Conservation (phyloP, 495 filamentous ascomycete species). For the Lasiosphaeriaceae sp. region DNA sequence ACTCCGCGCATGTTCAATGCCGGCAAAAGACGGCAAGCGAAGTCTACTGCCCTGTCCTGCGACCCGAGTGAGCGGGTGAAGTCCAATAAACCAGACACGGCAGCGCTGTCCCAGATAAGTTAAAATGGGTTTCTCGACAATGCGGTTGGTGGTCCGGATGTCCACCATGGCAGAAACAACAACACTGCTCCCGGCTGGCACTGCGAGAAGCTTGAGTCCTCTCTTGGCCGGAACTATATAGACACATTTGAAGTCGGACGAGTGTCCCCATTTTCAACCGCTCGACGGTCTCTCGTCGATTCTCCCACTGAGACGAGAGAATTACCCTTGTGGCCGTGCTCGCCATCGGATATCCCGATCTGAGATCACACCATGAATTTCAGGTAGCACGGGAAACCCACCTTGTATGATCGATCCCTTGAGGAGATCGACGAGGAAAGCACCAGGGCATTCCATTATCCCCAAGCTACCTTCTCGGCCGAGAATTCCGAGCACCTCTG, state of each 20-base stretch:
- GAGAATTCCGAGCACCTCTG: not conserved
- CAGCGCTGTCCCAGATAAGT: not conserved
- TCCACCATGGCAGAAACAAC: not conserved
- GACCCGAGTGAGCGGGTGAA: not conserved
- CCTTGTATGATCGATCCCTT: not conserved
- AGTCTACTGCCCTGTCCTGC: not conserved
- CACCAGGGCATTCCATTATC: not conserved
- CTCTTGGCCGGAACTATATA: not conserved
- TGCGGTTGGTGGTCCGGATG: not conserved
- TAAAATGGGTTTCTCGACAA: not conserved
- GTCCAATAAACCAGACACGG: slow-evolving; percentile 4
- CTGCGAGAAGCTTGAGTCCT: not conserved
- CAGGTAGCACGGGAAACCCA: not conserved
- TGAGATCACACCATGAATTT: not conserved
- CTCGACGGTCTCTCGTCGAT: not conserved
- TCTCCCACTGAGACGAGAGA: not conserved
- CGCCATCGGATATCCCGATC: not conserved
- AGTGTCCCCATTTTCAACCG: not conserved
- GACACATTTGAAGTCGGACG: not conserved
- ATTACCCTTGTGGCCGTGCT: too few species aligned
- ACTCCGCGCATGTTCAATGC: slow-evolving; percentile 14
- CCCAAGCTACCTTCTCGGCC: not conserved
- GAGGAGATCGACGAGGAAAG: not conserved
- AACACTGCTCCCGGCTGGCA: too few species aligned
- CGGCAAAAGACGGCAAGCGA: slow-evolving; percentile 8